Conservation (phyloP, 768 basidiomycete genomes). For the Pulveroboletus sp. region DNA sequence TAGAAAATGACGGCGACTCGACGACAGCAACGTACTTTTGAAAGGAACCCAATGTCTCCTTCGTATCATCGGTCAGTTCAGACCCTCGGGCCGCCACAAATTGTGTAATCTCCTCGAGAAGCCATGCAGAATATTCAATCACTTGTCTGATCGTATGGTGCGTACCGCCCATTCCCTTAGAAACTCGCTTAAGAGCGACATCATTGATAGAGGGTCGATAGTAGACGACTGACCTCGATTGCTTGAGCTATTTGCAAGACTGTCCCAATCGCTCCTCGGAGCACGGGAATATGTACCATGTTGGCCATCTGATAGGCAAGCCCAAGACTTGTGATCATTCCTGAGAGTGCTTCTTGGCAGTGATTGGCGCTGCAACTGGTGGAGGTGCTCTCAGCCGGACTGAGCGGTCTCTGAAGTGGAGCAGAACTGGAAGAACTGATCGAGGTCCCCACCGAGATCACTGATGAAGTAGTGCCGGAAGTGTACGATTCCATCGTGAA, state of each 20-base stretch:
- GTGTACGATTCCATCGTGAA: not conserved
- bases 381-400: not conserved
- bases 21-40: too few species aligned
- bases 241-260: conserved; percentile 5
- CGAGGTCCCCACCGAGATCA: not conserved
- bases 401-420: not conserved
- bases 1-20: too few species aligned
- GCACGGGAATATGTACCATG: not conserved
- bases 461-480: not conserved
- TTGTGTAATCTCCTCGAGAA: conserved; percentile 9
- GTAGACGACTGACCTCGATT: conserved; percentile 6
- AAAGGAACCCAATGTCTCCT: too few species aligned
- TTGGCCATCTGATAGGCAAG: conserved; percentile 7
- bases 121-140: conserved; percentile 12
- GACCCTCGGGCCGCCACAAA: not conserved
- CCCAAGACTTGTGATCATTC: conserved; percentile 5
- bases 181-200: not conserved
- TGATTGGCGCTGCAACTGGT: conserved; percentile 2
- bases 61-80: too few species aligned
- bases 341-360: not conserved
- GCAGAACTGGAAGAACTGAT: not conserved
- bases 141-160: conserved; percentile 16
- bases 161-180: conserved; percentile 8
- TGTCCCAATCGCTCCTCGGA: conserved; percentile 9
- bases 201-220: not conserved